Evolutionary conservation across 2,329 filamentous ascomycete genomes (phyloP), one percentile per base, ranked within the genome.

Genomic region (Paracorniculantispora psalliotae): DNA sequence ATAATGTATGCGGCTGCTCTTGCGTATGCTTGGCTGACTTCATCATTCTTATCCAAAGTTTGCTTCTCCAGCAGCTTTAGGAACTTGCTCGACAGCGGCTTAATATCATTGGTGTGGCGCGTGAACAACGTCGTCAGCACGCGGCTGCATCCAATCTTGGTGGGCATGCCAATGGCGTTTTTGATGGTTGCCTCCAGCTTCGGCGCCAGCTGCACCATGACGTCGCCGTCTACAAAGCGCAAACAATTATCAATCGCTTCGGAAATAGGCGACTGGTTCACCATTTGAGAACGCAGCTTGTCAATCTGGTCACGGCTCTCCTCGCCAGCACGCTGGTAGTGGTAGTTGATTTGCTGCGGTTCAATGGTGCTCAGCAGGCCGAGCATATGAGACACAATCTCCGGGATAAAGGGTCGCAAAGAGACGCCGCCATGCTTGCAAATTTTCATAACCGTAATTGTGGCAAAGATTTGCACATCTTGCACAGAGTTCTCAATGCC

Each of bases 211-310:
- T 86, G 80, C 48, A 81, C 81, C 85, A 97, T 93, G n/a, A 89
- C 87, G 4, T 79, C 76, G 7, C 85, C 86, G 68, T 97, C 91
- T 1, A 96, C 80, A 55, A 90, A 86, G 61, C 96, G 91, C 33
- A 99, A 82, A 67, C 90, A 91, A 63, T 92, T 85, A 66, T 96
- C 91, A 59, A 97, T 91, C 1, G 92, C 92, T 71, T 97, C 92
- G 67, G 92, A 96, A 63, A 99, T 86, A 0, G 94, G 93, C 17
- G 91, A 96, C 55, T 85, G 85, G 28, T 91, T 89, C 30, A 97
- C 91, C 70, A 87, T 89, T 41, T 84, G 87, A 15, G 94, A 85
- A 58, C 94, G 83, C 72, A 92, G 82, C 69, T 91, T 92, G 72
- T 99, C 94, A 58, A 99, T 91, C 67, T 93, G 87, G 64, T 96